Base-by-base conservation (phyloP, 1,139 yeast genomes). In the Pichia sp. region DNA sequence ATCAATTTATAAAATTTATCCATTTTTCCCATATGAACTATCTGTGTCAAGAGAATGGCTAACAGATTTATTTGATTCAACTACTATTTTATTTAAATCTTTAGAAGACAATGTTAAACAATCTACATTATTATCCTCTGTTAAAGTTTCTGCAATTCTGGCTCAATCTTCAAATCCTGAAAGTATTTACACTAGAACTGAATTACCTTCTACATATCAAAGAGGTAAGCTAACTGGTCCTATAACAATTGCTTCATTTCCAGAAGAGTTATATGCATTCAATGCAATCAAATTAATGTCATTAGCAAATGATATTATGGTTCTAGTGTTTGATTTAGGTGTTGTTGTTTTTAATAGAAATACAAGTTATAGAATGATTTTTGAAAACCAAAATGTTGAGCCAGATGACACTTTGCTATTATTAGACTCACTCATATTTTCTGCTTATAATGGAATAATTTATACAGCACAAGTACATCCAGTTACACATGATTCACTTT, bases 1-100 rank as follows among this genome's bases (percentile, higher is more conserved):
- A 12, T 83, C 81, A 53, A 53, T 82, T 1, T 79, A 70, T 55
- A 69, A 74, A 0, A 63, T 81, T 2, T 76, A 73, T 51, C 87
- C 87, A 12, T 79, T 79, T 59, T 58, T 75, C 25, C 84, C 86
- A 0, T 54, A 63, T 3, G 58, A 62, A 23, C 59, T 76, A 25
- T 60, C 68, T 0, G 63, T 75, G 16, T 48, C 70, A 0, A 56
- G 60, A 43, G 52, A 56, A 0, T 68, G 70, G 56, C 53, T 72
- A 8, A 68, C 66, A 25, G 61, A 56, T 4, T 56, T 75, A 15
- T 66, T 77, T 48, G 73, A 76, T 53, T 69, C 70, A 48, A 71
- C 77, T 13, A 48, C 56, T 34, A 53, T 56, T 24, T 43, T 50
- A 8, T 7, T 66, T 64, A 13, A 59, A 66, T 7, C 57, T 3